Evolutionary conservation across 352 stramenopile genomes (phyloP).

Genomic region (Albugo laibachii): DNA sequence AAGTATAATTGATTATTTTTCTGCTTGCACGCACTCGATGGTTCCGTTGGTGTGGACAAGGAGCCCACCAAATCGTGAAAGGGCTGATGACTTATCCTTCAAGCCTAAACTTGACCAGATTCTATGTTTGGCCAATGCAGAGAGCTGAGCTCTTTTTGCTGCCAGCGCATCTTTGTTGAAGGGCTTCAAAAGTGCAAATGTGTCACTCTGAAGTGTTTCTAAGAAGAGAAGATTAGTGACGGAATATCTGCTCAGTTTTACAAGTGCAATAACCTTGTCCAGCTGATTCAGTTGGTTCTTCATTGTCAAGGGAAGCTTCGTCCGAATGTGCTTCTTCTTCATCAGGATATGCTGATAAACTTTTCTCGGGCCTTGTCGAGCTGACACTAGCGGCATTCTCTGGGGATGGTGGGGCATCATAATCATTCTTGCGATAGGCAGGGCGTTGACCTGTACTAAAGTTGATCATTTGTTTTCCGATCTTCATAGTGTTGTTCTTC

Average conservation of each 20-base stretch:
- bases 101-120: slow-evolving; percentile 75
- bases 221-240: background rate
- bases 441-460: slow-evolving; percentile 38
- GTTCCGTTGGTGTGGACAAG: too few species aligned
- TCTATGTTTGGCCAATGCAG: slow-evolving; percentile 46
- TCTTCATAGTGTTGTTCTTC: background rate
- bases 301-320: slow-evolving; percentile 7
- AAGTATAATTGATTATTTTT: too few species aligned
- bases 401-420: slow-evolving; percentile 48
- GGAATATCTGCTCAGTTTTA: background rate
- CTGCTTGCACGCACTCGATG: too few species aligned
- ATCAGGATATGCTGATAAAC: slow-evolving; percentile 11
- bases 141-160: slow-evolving; percentile 56
- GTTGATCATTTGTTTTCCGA: background rate
- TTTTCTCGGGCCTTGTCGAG: slow-evolving; percentile 22
- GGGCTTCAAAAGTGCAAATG: slow-evolving; percentile 43
- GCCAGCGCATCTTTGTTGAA: slow-evolving; percentile 66
- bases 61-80: slow-evolving; percentile 44
- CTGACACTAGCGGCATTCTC: slow-evolving; percentile 12
- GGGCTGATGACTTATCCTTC: slow-evolving; percentile 42
- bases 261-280: slow-evolving; percentile 14
- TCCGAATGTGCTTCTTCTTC: slow-evolving; percentile 4
- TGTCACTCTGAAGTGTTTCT: slow-evolving; percentile 42
- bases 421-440: slow-evolving; percentile 64
- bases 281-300: slow-evolving; percentile 55